Conservation (phyloP, 2,329 filamentous ascomycete genomes). For the Diaporthe humulicola region DNA sequence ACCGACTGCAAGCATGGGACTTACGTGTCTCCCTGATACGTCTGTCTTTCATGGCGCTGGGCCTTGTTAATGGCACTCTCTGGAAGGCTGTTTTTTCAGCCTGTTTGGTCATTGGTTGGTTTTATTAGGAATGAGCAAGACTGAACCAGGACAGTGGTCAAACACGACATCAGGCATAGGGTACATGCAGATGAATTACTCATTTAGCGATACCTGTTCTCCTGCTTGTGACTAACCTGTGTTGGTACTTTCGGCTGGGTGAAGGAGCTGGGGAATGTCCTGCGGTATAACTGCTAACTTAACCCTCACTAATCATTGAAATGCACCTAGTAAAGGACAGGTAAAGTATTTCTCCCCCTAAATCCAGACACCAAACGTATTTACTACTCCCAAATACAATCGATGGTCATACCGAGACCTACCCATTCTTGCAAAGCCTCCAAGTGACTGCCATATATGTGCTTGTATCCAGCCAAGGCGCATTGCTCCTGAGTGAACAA, state of each 20-base stretch:
- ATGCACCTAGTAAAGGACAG: neutral
- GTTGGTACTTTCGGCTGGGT: conserved; percentile 13
- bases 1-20: neutral
- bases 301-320: neutral
- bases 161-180: conserved; percentile 36
- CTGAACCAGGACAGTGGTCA: conserved; percentile 9
- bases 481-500: neutral
- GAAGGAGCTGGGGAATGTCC: neutral
- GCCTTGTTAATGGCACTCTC: neutral
- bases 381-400: neutral
- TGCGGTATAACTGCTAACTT: neutral
- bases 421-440: neutral
- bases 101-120: conserved; percentile 2
- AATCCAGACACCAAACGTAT: neutral
- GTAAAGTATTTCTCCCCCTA: neutral
- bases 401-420: neutral
- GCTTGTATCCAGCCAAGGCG: neutral
- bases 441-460: neutral
- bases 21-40: neutral
- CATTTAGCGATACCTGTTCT: conserved; percentile 37
- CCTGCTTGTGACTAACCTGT: conserved; percentile 35
- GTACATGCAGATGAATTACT: conserved; percentile 38
- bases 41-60: neutral
- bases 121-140: conserved; percentile 11
- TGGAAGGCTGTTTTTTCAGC: neutral